Evolutionary conservation across 2,329 filamentous ascomycete species (phyloP), one percentile per base, ranked within the genome.

Genomic region (Rosellinia necatrix): DNA sequence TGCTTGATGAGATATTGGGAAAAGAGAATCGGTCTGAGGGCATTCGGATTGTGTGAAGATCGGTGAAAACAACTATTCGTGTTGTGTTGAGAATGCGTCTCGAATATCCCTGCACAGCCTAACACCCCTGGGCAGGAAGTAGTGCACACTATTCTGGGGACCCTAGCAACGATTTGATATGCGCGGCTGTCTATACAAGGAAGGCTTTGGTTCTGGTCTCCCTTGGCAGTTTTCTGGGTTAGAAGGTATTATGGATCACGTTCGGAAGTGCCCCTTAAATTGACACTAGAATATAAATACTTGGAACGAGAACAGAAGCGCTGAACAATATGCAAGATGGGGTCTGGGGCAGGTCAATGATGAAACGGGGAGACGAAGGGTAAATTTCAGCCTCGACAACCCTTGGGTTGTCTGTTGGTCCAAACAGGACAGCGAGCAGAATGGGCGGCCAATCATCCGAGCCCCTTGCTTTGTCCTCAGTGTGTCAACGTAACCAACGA

Each of bases 81-180:
- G 61, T 67, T 68, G 62, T 72, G 73, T 73, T 72, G 72, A 74
- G 71, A 69, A 65, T 71, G 67, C 71, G 74, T 76, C 70, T 76
- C 71, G 69, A 71, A 64, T 47, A 63, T 57, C 64, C 67, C 67
- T 66, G 66, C 49, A 51, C n/a, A 25, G 37, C 49, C n/a, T n/a
- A n/a, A n/a, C 51, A 49, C 49, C 55, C 66, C 59, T 59, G 53
- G 55, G 51, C 21, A 48, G 42, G 34, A 42, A 48, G 42, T 40
- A 42, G 40, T 42, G 40, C 15, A 32, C 50, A 35, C 54, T 54
- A 44, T 19, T 12, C 41, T 19, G 27, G 41, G 43, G 40, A 37
- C 66, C 65, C 62, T 64, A 54, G 63, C 47, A 57, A 42, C 56
- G 54, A 58, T 58, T 66, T 67, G 56, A 58, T 60, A 67, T 68